Evolutionary conservation across 1,284 basidiomycete genomes (phyloP).

Genomic region (Ceratobasidium sp.): DNA sequence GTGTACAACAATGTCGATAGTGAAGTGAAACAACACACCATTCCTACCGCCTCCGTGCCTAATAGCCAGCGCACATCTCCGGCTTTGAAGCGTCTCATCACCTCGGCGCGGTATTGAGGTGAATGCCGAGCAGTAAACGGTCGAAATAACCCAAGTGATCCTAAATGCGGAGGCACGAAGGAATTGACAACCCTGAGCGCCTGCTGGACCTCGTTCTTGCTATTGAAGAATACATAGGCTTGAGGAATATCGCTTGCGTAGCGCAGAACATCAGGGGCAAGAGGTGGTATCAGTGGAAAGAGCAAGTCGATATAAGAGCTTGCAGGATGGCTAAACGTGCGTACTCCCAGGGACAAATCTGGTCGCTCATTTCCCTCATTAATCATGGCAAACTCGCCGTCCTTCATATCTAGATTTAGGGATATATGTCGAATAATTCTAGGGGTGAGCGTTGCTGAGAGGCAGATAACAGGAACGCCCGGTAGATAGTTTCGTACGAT

Average conservation of each 20-base stretch:
- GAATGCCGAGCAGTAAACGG: background rate
- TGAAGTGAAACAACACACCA: background rate
- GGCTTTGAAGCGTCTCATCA: background rate
- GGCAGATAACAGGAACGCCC: slow-evolving; percentile 57
- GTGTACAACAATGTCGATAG: background rate
- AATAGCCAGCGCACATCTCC: background rate
- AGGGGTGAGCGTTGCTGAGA: slow-evolving; percentile 60
- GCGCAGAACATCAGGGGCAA: background rate
- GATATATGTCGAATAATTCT: slow-evolving; percentile 57
- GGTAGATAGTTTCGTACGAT: slow-evolving; percentile 59
- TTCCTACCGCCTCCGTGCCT: background rate
- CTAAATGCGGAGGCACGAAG: background rate
- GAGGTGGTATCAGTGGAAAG: slow-evolving; percentile 50
- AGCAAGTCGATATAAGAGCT: slow-evolving; percentile 59
- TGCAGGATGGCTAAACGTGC: slow-evolving; percentile 58
- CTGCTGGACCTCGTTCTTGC: slow-evolving; percentile 15
- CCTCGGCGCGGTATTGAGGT: background rate
- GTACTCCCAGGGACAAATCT: slow-evolving; percentile 60
- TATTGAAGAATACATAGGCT: slow-evolving; percentile 19
- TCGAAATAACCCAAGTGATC: background rate
- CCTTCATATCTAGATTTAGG: slow-evolving; percentile 55
- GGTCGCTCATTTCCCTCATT: slow-evolving; percentile 60
- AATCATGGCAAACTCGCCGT: slow-evolving; percentile 49
- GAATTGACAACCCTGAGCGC: background rate
- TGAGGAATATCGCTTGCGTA: slow-evolving; percentile 1